Evolutionary conservation across 768 basidiomycete genomes (phyloP).

Genomic region (Auriscalpium vulgare): DNA sequence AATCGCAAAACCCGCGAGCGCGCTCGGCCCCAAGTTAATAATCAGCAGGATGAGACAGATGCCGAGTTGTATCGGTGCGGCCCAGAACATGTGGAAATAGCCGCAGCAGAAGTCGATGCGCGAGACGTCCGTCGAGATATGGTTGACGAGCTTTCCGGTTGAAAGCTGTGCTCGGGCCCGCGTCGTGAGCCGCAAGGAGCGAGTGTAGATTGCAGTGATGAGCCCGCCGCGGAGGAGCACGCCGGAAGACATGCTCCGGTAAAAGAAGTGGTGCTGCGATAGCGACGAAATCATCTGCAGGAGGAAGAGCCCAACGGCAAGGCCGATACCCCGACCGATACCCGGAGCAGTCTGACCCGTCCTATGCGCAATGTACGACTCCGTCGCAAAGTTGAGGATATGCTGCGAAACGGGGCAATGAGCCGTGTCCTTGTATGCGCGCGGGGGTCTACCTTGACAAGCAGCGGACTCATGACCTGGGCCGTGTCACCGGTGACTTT

Average conservation of each 20-base stretch:
- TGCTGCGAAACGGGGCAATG: conserved; percentile 29
- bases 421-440: not conserved
- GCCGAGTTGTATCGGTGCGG: conserved; percentile 69
- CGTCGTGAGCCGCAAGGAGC: conserved; percentile 67
- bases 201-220: conserved; percentile 80
- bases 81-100: conserved; percentile 77
- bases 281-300: conserved; percentile 64
- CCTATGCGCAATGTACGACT: conserved; percentile 40
- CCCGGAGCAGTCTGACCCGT: conserved; percentile 25
- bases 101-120: conserved; percentile 83
- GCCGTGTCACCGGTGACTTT: conserved; percentile 62
- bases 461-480: conserved; percentile 65
- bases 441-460: conserved; percentile 57
- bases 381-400: conserved; percentile 61
- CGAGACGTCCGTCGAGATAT: conserved; percentile 88
- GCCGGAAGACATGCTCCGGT: conserved; percentile 63
- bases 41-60: conserved; percentile 73
- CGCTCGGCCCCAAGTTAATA: conserved; percentile 58
- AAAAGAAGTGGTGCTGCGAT: conserved; percentile 79
- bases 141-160: conserved; percentile 87
- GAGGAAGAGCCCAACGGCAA: conserved; percentile 58
- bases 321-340: conserved; percentile 60
- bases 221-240: conserved; percentile 79
- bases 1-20: conserved; percentile 48
- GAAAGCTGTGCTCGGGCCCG: conserved; percentile 73